These are phyloP conservation scores for Hypoxylon sp. DNA, from an alignment of 2,329 filamentous ascomycete genomes.

Conservation along the genomic window DNA sequence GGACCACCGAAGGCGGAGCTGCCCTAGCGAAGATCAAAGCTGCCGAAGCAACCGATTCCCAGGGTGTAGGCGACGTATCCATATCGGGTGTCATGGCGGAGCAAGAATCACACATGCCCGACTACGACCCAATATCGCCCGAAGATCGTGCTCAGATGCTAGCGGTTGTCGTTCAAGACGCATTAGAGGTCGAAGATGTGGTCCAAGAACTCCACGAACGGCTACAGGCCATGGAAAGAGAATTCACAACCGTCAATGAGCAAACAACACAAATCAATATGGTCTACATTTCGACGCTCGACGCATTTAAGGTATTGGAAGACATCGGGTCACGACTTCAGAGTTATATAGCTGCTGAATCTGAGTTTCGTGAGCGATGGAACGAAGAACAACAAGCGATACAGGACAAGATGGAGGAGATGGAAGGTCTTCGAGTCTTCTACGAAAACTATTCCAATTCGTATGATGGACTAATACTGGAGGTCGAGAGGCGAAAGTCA, in stretches of 20 bases:
- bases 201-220: conserved; percentile 77
- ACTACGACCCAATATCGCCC: conserved; percentile 74
- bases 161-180: conserved; percentile 77
- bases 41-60: conserved; percentile 67
- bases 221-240: conserved; percentile 78
- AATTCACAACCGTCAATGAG: conserved; percentile 69
- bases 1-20: conserved; percentile 84
- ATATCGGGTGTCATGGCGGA: conserved; percentile 73
- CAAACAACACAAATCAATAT: conserved; percentile 67
- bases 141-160: conserved; percentile 86
- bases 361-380: conserved; percentile 74
- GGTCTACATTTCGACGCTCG: conserved; percentile 65
- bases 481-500: conserved; percentile 77
- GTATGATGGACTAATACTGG: conserved; percentile 84
- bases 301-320: conserved; percentile 72
- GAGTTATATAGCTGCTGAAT: conserved; percentile 69
- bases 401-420: conserved; percentile 73
- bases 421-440: conserved; percentile 79
- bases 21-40: conserved; percentile 73
- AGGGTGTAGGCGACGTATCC: conserved; percentile 59
- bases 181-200: conserved; percentile 71
- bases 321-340: conserved; percentile 72
- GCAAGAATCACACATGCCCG: conserved; percentile 59
- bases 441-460: conserved; percentile 87
- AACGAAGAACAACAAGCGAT: conserved; percentile 77